Base-by-base conservation (phyloP, 805 yeast species). In the Brettanomyces custersianus region DNA sequence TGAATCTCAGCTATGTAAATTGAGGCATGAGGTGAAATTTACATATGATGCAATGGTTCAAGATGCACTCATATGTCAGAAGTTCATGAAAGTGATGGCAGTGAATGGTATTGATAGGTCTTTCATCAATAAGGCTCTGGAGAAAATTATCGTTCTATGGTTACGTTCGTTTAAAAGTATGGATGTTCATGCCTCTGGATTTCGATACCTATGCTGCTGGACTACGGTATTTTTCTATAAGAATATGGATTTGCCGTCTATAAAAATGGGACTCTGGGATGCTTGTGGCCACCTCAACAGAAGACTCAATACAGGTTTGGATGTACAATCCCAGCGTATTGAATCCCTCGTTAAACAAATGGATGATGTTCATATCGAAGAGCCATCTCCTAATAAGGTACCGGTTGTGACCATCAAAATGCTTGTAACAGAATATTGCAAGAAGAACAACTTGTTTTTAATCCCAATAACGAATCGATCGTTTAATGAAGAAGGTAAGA, bases 341-440 rank as follows among this genome's bases (percentile, higher is more conserved):
- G 5, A 17, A 12, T 13, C 34, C 13, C 12, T 31, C 4, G 7
- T 31, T n/a, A 20, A 20, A 9, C 20, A 15, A 13, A 21, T 31
- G 34, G 35, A 32, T 27, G 23, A 15, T 2, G 13, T 8, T 9
- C 9, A 11, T 13, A n/a, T 6, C 5, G 28, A 16, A 6, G 17
- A 25, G 28, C 13, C 34, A 9, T 19, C 34, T 22, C 18, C n/a
- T 7, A n/a, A 2, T 9, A 17, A 19, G 17, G 19, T n/a, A 12
- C 19, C 17, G 13, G 6, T 23, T 20, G 18, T 69, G 4, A 63
- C 82, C 0, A 77, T 78, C 49, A 76, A 67, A 42, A 85, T 82
- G 36, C 77, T 85, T 15, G 72, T 84, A 2, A 74, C 69, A 36
- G 72, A 72, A 3, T 72, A 62, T 47, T 85, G 95, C 46, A 49